These are phyloP conservation scores for Margaritispora aquatica DNA, from an alignment of 495 filamentous ascomycete genomes.

Conservation along the genomic window DNA sequence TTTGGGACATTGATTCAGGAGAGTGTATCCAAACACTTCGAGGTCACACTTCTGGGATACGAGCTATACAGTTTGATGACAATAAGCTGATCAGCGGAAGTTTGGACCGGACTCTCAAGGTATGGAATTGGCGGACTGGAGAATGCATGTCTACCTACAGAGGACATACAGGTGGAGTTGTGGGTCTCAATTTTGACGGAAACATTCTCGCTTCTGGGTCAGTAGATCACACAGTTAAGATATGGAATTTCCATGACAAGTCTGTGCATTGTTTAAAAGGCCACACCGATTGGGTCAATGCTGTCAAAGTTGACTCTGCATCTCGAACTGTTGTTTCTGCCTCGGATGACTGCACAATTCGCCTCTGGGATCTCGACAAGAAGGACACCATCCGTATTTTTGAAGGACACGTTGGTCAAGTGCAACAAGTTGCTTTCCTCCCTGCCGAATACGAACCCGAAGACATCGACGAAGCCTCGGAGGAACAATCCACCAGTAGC, in stretches of 20 bases:
- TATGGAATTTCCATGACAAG: slow-evolving; percentile 88
- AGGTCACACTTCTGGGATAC: slow-evolving; percentile 77
- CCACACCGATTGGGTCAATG: slow-evolving; percentile 92
- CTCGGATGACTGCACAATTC: slow-evolving; percentile 86
- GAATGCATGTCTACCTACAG: slow-evolving; percentile 75
- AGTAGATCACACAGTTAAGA: slow-evolving; percentile 81
- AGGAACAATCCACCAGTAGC: slow-evolving; percentile 45
- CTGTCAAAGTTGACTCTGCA: slow-evolving; percentile 71
- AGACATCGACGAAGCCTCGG: slow-evolving; percentile 50
- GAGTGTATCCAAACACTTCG: slow-evolving; percentile 74
- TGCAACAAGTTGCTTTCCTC: slow-evolving; percentile 80
- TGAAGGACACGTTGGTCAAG: slow-evolving; percentile 91
- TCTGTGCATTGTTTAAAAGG: slow-evolving; percentile 71
- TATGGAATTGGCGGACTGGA: slow-evolving; percentile 97
- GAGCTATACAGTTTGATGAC: slow-evolving; percentile 90
- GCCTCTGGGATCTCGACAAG: slow-evolving; percentile 90
- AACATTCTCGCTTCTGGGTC: slow-evolving; percentile 82
- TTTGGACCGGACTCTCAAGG: slow-evolving; percentile 71
- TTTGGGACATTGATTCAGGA: slow-evolving; percentile 89
- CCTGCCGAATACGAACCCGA: slow-evolving; percentile 88
- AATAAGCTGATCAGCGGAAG: slow-evolving; percentile 81
- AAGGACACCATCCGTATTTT: slow-evolving; percentile 70
- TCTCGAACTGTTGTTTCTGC: slow-evolving; percentile 87
- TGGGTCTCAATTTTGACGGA: slow-evolving; percentile 78
- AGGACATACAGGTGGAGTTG: slow-evolving; percentile 73